Conservation (phyloP, 257 asterid genomes). For the Salvia miltiorrhiza region DNA sequence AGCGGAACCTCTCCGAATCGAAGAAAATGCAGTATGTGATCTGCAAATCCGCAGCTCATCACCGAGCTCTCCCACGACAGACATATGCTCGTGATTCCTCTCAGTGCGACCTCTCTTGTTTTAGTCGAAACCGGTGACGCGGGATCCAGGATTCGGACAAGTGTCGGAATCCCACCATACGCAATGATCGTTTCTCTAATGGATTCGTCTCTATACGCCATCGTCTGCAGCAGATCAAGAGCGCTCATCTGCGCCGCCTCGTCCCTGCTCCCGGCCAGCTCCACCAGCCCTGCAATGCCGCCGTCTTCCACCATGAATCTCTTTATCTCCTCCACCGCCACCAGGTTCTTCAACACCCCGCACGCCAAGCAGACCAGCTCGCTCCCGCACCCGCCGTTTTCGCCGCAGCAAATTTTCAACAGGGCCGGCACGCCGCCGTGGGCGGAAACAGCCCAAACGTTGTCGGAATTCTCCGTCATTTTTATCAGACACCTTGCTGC, state of each 20-base stretch:
- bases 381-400: slow-evolving; percentile 2
- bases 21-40: slow-evolving; percentile 62
- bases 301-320: slow-evolving; percentile 88
- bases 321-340: slow-evolving; percentile 82
- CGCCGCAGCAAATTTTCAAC: slow-evolving; percentile 51
- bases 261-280: slow-evolving; percentile 51
- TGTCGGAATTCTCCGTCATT: slow-evolving; percentile 82
- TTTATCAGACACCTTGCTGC: slow-evolving; percentile 79
- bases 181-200: slow-evolving; percentile 36
- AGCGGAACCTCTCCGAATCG: slow-evolving; percentile 56
- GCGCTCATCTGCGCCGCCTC: slow-evolving; percentile 53
- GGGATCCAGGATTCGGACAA: slow-evolving; percentile 66
- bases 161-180: slow-evolving; percentile 67
- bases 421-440: slow-evolving; percentile 88
- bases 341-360: slow-evolving; percentile 84
- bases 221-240: slow-evolving; percentile 64
- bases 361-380: slow-evolving; percentile 56
- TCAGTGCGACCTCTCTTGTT: slow-evolving; percentile 70
- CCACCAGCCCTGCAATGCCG: slow-evolving; percentile 45
- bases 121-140: slow-evolving; percentile 48
- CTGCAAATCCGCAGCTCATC: slow-evolving; percentile 50
- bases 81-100: slow-evolving; percentile 61
- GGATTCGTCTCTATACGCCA: slow-evolving; percentile 71
- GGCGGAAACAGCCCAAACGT: slow-evolving; percentile 90
- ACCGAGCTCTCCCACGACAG: slow-evolving; percentile 42